Evolutionary conservation across 202 grass and related monocot species (phyloP).

Genomic region (Zizania palustris): DNA sequence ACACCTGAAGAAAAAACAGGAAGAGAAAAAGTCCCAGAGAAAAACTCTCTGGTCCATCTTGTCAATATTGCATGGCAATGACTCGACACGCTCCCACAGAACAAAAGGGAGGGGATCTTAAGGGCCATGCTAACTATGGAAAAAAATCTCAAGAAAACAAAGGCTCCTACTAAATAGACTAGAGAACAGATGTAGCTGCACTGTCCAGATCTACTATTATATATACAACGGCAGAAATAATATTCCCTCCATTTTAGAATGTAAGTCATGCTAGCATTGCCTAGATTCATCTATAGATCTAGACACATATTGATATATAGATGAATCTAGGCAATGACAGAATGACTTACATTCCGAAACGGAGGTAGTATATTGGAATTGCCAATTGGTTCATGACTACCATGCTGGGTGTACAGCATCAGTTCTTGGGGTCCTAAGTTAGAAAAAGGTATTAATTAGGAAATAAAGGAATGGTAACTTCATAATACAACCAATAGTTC

Average conservation of each 20-base stretch:
- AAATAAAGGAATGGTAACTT: neutral
- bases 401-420: neutral
- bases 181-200: neutral
- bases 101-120: constrained; percentile 67
- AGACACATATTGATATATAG: too few relatives aligned
- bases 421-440: neutral
- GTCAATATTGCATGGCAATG: constrained; percentile 55
- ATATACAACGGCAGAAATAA: neutral
- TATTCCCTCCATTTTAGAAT: too few relatives aligned
- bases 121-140: constrained; percentile 50
- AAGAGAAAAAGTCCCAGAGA: too few relatives aligned
- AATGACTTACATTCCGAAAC: too few relatives aligned
- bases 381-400: neutral
- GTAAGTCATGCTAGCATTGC: too few relatives aligned
- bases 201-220: neutral
- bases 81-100: constrained; percentile 66
- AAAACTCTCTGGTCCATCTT: too few relatives aligned
- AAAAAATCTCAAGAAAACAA: neutral
- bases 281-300: too few relatives aligned
- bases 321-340: too few relatives aligned
- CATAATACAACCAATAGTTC: neutral
- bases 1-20: too few relatives aligned
- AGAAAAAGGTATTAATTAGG: neutral
- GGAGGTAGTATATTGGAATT: neutral
- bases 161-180: neutral